Base-by-base conservation (phyloP, 139 green algal species). In the Micractinium sp. region DNA sequence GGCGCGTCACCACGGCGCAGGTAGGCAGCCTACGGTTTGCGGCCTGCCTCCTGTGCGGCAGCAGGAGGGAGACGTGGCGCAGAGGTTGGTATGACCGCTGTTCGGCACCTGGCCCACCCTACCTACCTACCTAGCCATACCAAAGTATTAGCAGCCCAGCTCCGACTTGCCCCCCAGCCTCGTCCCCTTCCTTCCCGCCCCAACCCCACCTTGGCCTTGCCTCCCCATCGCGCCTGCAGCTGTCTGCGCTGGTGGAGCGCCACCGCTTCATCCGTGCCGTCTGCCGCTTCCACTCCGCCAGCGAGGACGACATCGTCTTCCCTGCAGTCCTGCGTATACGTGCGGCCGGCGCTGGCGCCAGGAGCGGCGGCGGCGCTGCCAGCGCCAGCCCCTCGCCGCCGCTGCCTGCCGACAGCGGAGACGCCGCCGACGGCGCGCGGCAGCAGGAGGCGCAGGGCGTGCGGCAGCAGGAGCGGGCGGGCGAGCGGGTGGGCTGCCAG, bases 291-390 rank as follows among this genome's bases (percentile, higher is more conserved):
- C 96, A 99, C 94, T 96, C 93, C 15, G 90, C 96, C 20, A 96
- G 93, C 27, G 97, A 99, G 91, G 96, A 99, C 86, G 95, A 99
- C 63, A 94, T 99, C 14, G 91, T 99, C 77, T 97, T 98, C 73
- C 95, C 96, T 23, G 96, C 95, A 36, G 89, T 97, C 69, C 73
- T 87, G 75, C 92, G 92, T 20, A 85, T 96, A 4, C 38, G 60
- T 18, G 92, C 33, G 41, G 88, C 47, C 61, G 41, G 15, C 79
- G 27, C 36, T 19, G 47, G 41, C 36, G 61, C 13, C 77, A 14
- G 78, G 36, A 16, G 74, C 36, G 63, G 41, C 78, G 19, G 14
- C n/a, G 14, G 76, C 81, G 33, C 66, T 29, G 61, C 60, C 25
- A 87, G 66, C 19, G 19, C 33, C 60, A 82, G 41, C 27, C 0